A percentile compares a stretch with the other conserved stretches of the same genome.
Conservation (phyloP, 257 asterid species). For the Solanum bukasovii region DNA sequence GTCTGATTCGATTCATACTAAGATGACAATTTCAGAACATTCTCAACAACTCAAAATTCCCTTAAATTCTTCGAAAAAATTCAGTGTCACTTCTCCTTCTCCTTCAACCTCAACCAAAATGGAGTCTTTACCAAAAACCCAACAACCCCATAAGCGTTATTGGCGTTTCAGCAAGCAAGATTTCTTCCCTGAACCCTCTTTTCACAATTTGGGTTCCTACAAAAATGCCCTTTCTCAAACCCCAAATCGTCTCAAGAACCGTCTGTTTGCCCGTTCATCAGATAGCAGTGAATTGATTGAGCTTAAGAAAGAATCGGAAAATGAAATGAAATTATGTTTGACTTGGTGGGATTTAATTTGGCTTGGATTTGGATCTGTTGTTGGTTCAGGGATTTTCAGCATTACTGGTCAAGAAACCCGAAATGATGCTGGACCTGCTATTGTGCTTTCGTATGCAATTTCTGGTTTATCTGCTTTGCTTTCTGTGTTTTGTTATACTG, state of each 20-base stretch:
- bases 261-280: conserved; percentile 56
- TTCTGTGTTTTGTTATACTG: conserved; percentile 84
- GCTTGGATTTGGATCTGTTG: conserved; percentile 90
- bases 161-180: conserved; percentile 87
- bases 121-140: conserved; percentile 7
- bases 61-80: not conserved
- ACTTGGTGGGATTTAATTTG: conserved; percentile 96
- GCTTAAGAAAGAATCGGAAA: conserved; percentile 55
- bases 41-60: conserved; percentile 19
- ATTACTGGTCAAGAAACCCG: conserved; percentile 79
- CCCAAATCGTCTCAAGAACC: conserved; percentile 70
- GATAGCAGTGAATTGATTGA: conserved; percentile 51
- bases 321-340: conserved; percentile 62
- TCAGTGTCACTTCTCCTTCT: not conserved
- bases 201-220: conserved; percentile 46
- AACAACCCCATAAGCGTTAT: conserved; percentile 18
- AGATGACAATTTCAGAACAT: not conserved
- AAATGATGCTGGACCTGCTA: conserved; percentile 72
- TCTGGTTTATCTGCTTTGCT: conserved; percentile 85
- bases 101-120: not conserved
- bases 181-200: conserved; percentile 88
- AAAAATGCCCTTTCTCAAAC: conserved; percentile 47
- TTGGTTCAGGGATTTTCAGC: conserved; percentile 89
- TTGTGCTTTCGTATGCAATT: conserved; percentile 63
- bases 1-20: not conserved